A percentile compares a stretch with the other conserved stretches of the same genome.
Conservation (phyloP, 805 yeast genomes). For the Ogataea methanolica region DNA sequence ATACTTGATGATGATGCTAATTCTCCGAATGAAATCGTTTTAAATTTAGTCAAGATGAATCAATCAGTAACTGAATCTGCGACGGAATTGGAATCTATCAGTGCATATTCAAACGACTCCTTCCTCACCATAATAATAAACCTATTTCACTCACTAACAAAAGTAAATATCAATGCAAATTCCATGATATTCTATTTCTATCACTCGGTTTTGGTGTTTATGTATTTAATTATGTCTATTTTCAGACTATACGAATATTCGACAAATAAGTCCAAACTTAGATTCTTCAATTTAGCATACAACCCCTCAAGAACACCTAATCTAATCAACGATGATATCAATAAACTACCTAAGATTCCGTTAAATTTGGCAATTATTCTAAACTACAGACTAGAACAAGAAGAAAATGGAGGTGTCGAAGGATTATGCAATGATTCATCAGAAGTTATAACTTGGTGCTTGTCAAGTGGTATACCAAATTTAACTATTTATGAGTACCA, state of each 20-base stretch:
- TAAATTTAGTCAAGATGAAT: not conserved
- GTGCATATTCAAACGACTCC: slow-evolving; percentile 16
- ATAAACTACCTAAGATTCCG: slow-evolving; percentile 71
- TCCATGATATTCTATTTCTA: slow-evolving; percentile 31
- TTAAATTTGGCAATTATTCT: slow-evolving; percentile 71
- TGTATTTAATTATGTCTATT: slow-evolving; percentile 55
- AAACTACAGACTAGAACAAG: slow-evolving; percentile 66
- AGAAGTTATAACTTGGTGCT: slow-evolving; percentile 80
- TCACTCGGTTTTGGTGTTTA: slow-evolving; percentile 44
- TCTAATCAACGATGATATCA: slow-evolving; percentile 78
- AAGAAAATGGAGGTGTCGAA: slow-evolving; percentile 84
- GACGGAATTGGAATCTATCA: slow-evolving; percentile 9
- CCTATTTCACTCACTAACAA: slow-evolving; percentile 14
- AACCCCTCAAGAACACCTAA: slow-evolving; percentile 77
- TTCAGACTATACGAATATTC: slow-evolving; percentile 48
- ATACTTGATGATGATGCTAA: too few species aligned
- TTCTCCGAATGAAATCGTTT: not conserved
- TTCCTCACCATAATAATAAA: slow-evolving; percentile 15
- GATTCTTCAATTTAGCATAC: slow-evolving; percentile 58
- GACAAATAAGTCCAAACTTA: slow-evolving; percentile 49
- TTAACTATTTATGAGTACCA: slow-evolving; percentile 75
- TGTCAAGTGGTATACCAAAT: slow-evolving; percentile 78
- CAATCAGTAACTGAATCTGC: slow-evolving; percentile 1
- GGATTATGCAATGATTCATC: slow-evolving; percentile 75
- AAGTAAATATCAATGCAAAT: too few species aligned